Conservation (phyloP, 371 early-diverging fungal genomes). For the Actinomucor elegans region DNA sequence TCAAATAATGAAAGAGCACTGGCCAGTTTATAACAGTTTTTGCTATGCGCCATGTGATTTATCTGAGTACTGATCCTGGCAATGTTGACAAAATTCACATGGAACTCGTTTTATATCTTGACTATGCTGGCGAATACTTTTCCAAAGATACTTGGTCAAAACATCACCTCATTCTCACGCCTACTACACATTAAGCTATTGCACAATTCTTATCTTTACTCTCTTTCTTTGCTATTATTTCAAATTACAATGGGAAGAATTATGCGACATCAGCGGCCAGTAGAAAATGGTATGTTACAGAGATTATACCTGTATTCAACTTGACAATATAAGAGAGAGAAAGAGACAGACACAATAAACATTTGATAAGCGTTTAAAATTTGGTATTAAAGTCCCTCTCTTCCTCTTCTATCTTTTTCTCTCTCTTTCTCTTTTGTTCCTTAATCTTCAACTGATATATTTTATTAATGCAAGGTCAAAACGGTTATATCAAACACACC, state of each 20-base stretch:
- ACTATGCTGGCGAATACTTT: too few species aligned
- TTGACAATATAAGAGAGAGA: not conserved
- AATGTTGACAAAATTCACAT: not conserved
- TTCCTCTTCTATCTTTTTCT: not conserved
- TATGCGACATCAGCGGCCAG: not conserved
- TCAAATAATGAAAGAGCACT: not conserved
- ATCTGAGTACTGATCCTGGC: too few species aligned
- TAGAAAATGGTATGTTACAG: not conserved
- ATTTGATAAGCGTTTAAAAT: too few species aligned
- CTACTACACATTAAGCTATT: not conserved
- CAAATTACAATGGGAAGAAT: not conserved
- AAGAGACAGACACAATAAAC: too few species aligned
- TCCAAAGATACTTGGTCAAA: too few species aligned
- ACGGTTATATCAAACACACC: conserved; percentile 28
- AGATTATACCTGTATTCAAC: too few species aligned
- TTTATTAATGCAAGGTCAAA: conserved; percentile 13
- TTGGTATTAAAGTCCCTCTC: not conserved
- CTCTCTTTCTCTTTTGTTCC: conserved; percentile 1
- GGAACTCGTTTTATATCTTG: not conserved
- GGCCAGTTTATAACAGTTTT: not conserved
- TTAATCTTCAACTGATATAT: not conserved
- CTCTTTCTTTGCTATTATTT: not conserved
- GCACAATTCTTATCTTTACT: not conserved
- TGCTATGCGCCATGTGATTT: conserved; percentile 2
- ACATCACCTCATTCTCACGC: not conserved